These are phyloP conservation scores for Afroboletus lepidellus DNA, from an alignment of 1,284 basidiomycete species.

Conservation along the genomic window DNA sequence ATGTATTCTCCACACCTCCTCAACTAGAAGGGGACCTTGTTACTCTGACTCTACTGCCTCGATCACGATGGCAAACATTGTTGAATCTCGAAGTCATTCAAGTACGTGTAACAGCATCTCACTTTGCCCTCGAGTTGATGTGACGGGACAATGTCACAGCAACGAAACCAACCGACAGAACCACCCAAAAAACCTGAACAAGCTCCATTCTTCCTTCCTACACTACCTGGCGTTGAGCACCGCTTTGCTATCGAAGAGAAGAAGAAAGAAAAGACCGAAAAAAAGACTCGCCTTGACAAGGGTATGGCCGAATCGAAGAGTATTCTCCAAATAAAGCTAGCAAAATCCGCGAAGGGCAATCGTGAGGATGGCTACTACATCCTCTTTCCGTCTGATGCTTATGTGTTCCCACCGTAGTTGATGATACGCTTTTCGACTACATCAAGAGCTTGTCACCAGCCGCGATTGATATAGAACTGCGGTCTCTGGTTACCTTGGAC, in stretches of 20 bases:
- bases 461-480: constrained; percentile 88
- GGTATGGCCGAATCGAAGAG: constrained; percentile 60
- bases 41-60: constrained; percentile 89
- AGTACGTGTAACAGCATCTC: constrained; percentile 40
- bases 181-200: constrained; percentile 92
- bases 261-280: constrained; percentile 41
- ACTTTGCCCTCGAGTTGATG: not conserved
- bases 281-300: constrained; percentile 56
- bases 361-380: constrained; percentile 51
- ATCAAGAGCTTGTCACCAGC: constrained; percentile 88
- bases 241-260: constrained; percentile 65
- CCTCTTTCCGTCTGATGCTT: not conserved
- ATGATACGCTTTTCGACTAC: constrained; percentile 82
- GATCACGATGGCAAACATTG: constrained; percentile 94
- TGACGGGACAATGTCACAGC: constrained; percentile 43
- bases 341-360: constrained; percentile 54
- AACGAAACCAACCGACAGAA: constrained; percentile 96
- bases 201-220: constrained; percentile 97
- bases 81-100: constrained; percentile 96
- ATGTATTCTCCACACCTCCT: constrained; percentile 81
- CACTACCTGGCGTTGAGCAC: constrained; percentile 79
- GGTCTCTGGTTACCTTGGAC: constrained; percentile 69
- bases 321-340: constrained; percentile 69
- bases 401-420: constrained; percentile 32
- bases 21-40: constrained; percentile 85